phyloP scores from a whole-genome alignment of 2,329 filamentous ascomycete species.

The Reticulascus tulasneorum region DNA sequence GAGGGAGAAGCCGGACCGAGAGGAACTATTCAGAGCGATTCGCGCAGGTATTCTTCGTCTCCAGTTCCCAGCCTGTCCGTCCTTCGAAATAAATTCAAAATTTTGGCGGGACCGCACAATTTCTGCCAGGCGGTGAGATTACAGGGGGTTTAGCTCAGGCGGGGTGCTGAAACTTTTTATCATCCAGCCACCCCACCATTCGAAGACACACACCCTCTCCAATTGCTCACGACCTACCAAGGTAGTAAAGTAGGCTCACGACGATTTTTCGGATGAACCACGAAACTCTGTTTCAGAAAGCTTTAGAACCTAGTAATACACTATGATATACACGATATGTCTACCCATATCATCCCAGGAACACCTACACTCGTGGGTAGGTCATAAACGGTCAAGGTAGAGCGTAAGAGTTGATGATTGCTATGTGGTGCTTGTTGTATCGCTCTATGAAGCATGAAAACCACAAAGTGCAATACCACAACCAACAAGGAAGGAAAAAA shows the following conservation, averaged over 20 bases:
- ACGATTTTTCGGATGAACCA: too few relatives aligned
- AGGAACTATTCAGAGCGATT: conserved; percentile 2
- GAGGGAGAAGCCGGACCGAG: conserved; percentile 11
- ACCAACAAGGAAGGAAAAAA: conserved; percentile 5
- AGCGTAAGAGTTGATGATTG: conserved; percentile 12
- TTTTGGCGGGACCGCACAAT: conserved; percentile 22
- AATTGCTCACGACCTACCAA: background rate
- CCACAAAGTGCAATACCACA: conserved; percentile 1
- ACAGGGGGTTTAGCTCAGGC: background rate
- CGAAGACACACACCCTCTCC: conserved; percentile 1
- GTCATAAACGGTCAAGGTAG: conserved; percentile 4
- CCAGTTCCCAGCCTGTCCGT: conserved; percentile 1
- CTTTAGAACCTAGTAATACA: conserved; percentile 13
- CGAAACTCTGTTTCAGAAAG: too few relatives aligned
- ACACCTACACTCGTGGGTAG: too few relatives aligned
- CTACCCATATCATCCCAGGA: background rate
- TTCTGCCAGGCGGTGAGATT: conserved; percentile 36
- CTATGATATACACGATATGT: conserved; percentile 11
- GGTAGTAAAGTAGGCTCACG: too few relatives aligned
- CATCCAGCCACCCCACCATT: conserved; percentile 5
- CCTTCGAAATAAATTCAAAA: conserved; percentile 31
- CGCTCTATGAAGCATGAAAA: conserved; percentile 9
- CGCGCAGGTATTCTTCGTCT: conserved; percentile 5
- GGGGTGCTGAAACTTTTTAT: conserved; percentile 9
- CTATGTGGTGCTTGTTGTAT: conserved; percentile 11